Percentiles rank a stretch among this genome's conserved stretches.
These are phyloP conservation scores for Penicillium fimorum DNA, from an alignment of 495 filamentous ascomycete genomes.

Conservation along the genomic window DNA sequence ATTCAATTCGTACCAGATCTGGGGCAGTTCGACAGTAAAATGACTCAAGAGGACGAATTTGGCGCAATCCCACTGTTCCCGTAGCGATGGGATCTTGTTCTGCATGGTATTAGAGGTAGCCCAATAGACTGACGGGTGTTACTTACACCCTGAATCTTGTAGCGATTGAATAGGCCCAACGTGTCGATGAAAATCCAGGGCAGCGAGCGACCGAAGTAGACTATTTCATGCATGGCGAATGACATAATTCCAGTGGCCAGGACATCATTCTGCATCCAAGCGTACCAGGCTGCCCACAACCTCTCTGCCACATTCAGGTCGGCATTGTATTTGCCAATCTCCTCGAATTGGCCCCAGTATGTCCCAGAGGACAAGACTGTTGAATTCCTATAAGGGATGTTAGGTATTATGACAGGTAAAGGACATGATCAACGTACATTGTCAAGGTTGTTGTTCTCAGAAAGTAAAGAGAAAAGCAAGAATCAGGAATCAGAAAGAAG, in stretches of 20 bases:
- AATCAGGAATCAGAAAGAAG: background rate
- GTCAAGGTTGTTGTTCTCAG: constrained; percentile 1
- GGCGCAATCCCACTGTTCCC: constrained; percentile 93
- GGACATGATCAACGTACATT: constrained; percentile 8
- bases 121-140: too few relatives aligned
- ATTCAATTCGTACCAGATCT: constrained; percentile 73
- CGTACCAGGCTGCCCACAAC: constrained; percentile 93
- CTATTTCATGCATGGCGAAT: constrained; percentile 87
- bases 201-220: constrained; percentile 90
- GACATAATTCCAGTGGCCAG: constrained; percentile 96
- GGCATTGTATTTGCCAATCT: constrained; percentile 83
- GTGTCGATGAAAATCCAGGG: constrained; percentile 93
- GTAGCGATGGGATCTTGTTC: constrained; percentile 85
- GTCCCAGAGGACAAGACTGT: constrained; percentile 56
- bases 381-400: constrained; percentile 48
- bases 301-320: constrained; percentile 81
- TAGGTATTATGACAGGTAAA: background rate
- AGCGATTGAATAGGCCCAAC: constrained; percentile 82
- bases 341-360: constrained; percentile 81
- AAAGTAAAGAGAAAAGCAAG: background rate
- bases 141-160: constrained; percentile 88
- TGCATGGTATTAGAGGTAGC: constrained; percentile 28
- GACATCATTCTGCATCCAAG: constrained; percentile 97
- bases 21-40: constrained; percentile 95
- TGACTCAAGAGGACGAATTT: constrained; percentile 86